phyloP scores from a whole-genome alignment of 2,329 filamentous ascomycete genomes.

The Colletotrichum lentis region DNA sequence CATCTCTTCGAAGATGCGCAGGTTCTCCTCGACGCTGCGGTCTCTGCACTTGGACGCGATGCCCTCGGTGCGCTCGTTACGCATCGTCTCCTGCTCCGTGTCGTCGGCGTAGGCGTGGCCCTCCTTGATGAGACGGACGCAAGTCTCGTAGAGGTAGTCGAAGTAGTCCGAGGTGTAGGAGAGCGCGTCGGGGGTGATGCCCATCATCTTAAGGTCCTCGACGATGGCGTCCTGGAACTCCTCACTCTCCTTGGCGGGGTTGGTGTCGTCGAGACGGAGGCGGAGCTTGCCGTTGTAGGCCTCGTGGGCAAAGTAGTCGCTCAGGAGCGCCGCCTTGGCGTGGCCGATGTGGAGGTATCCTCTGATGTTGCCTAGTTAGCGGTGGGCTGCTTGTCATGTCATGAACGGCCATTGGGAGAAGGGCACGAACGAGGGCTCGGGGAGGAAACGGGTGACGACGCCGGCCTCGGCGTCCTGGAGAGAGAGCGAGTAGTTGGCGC shows the following conservation, averaged over 20 bases:
- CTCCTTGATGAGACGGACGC: slow-evolving; percentile 82
- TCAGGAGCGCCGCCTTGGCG: slow-evolving; percentile 90
- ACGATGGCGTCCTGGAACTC: slow-evolving; percentile 95
- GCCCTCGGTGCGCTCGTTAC: slow-evolving; percentile 82
- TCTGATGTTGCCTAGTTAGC: slow-evolving; percentile 16
- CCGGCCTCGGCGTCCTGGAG: slow-evolving; percentile 86
- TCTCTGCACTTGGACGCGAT: slow-evolving; percentile 84
- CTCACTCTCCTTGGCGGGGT: slow-evolving; percentile 95
- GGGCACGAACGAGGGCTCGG: slow-evolving; percentile 78
- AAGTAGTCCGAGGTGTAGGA: slow-evolving; percentile 97
- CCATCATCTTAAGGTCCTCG: slow-evolving; percentile 89
- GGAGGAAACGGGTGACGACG: slow-evolving; percentile 90
- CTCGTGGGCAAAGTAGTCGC: slow-evolving; percentile 96
- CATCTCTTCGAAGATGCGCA: slow-evolving; percentile 92
- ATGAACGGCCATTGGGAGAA: not conserved
- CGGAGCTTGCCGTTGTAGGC: slow-evolving; percentile 91
- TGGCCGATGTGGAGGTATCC: slow-evolving; percentile 88
- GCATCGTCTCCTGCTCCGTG: slow-evolving; percentile 89
- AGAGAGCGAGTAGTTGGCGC: slow-evolving; percentile 88
- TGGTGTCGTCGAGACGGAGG: slow-evolving; percentile 95
- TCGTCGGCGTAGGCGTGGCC: slow-evolving; percentile 95
- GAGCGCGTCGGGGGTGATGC: slow-evolving; percentile 85
- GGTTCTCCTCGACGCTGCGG: slow-evolving; percentile 79
- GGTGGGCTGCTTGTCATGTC: not conserved
- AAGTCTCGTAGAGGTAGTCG: slow-evolving; percentile 86